A percentile compares a stretch with the other conserved stretches of the same genome.
Evolutionary conservation across 2,329 filamentous ascomycete species (phyloP).

Genomic region (Periconia sp.): DNA sequence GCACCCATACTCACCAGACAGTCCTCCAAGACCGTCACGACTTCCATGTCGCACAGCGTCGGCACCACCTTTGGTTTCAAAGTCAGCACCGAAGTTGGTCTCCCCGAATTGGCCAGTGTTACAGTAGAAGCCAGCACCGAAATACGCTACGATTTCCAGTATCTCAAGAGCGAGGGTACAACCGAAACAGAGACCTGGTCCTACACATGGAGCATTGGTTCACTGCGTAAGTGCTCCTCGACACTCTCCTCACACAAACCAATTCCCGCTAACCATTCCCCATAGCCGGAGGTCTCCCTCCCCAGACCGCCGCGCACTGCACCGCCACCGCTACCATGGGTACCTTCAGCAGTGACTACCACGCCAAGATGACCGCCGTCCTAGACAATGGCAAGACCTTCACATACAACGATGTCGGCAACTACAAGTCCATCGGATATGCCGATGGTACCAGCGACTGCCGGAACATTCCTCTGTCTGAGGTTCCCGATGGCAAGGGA

Average conservation of each 20-base stretch:
- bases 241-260: too few relatives aligned
- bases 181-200: not conserved
- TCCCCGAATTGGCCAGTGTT: not conserved
- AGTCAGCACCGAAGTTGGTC: not conserved
- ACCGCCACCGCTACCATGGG: constrained; percentile 5
- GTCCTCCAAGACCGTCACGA: not conserved
- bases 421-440: constrained; percentile 2
- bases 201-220: not conserved
- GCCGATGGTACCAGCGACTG: not conserved
- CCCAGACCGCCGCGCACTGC: constrained; percentile 3
- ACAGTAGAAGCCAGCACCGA: not conserved
- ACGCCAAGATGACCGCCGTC: not conserved
- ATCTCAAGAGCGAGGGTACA: not conserved
- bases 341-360: constrained; percentile 2
- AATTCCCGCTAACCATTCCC: too few relatives aligned
- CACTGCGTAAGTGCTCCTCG: too few relatives aligned
- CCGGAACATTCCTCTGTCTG: constrained; percentile 1
- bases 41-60: not conserved
- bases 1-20: not conserved
- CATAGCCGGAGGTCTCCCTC: not conserved
- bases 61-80: not conserved
- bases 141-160: not conserved
- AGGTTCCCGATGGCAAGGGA: not conserved
- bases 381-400: constrained; percentile 3
- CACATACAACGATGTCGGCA: not conserved